Evolutionary conservation across 2,329 filamentous ascomycete species (phyloP), one percentile per base, ranked within the genome.

Genomic region (Colletotrichum falcatum): DNA sequence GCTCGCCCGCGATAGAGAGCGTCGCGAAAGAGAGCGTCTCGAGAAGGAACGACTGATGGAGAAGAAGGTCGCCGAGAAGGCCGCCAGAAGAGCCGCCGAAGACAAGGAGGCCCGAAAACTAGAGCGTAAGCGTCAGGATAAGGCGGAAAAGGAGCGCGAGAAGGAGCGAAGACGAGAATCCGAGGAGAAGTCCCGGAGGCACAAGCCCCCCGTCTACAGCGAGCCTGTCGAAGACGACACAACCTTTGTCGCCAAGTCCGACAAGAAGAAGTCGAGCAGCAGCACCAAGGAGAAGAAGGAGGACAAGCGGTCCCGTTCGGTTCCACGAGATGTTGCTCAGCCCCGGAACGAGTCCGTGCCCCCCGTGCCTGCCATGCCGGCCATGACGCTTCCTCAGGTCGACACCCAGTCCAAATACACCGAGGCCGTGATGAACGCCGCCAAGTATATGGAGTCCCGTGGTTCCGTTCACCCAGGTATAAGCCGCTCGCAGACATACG

Each of bases 101-200:
- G 77, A 75, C 37, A 81, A 79, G 68, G 77, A 80, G 60, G 72
- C 72, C 16, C 78, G 78, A 77, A 79, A 51, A 18, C 77, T 76
- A 1, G 79, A 81, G 64, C 82, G 81, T 74, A 80, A 77, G 70
- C 67, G 73, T 23, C 73, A 72, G 28, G 78, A 82, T 51, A 81
- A 82, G 77, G 74, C 59, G 20, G 55, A 63, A 26, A 70, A 72
- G 48, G 58, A 75, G 60, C 77, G 76, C 37, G 78, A 81, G 28
- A 83, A 83, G 75, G 81, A 83, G 3, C 77, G 78, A 30, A 81
- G 78, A 73, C 77, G 78, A 26, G 79, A 80, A 2, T 66, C 76
- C 0, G 81, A 82, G 59, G 79, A 81, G 18, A 83, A 82, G 77
- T 48, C 35, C 12, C 73, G 70, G 69, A 65, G 68, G 26, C 72